Base-by-base conservation (phyloP, 345 rosid species). In the Arabidopsis suecica region DNA sequence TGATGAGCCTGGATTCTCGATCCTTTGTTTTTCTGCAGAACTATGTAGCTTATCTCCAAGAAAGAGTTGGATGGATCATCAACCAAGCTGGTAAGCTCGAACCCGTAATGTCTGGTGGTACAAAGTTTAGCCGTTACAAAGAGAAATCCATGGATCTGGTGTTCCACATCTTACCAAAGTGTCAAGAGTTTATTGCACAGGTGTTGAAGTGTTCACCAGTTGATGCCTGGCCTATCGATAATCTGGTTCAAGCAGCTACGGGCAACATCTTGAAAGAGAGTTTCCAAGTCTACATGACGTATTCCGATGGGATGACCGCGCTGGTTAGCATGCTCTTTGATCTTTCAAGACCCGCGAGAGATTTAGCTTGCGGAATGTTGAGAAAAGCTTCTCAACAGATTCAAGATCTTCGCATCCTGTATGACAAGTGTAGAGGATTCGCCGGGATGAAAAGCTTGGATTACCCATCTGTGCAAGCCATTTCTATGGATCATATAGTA, bases 31-130 rank as follows among this genome's bases (percentile, higher is more conserved):
- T 88, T 82, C 79, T 89, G 22, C 88, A 74, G 48, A 87, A 78
- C 48, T 89, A 92, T 68, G 86, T 86, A 2, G 86, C 80, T 58
- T 92, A 92, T 81, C 88, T 92, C 3, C 82, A 87, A 82, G 93
- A 89, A 71, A 85, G 97, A 71, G 85, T 89, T 56, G 88, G 87
- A 3, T 92, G 97, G 96, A 77, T 83, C 64, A 89, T 92, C 60
- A 89, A 89, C 67, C 93, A 88, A 70, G 89, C 86, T 7, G 97
- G 97, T 9, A 92, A 88, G 83, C 96, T 92, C 5, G 97, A 92
- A 79, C 92, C 93, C 0, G 86, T 75, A 9, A 76, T 70, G 83
- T 56, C 86, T 22, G 84, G 77, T 32, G 82, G 81, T 34, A 37
- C 79, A 44, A 81, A 83, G 28, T 84, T 82, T 48, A 76, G 75